Evolutionary conservation across 2,329 filamentous ascomycete genomes (phyloP).

Genomic region (Epichloe sibirici): DNA sequence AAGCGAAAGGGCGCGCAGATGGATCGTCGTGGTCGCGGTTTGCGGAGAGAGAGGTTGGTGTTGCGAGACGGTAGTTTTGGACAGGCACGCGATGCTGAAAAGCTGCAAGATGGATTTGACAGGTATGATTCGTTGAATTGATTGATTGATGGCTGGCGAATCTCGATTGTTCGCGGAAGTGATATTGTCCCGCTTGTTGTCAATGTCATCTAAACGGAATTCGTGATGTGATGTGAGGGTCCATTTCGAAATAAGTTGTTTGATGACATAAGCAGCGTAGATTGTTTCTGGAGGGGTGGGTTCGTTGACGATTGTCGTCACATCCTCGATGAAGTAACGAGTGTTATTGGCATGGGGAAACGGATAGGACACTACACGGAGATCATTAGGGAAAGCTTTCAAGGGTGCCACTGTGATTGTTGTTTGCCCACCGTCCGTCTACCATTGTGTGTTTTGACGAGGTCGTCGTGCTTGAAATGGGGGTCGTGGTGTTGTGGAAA

Average conservation of each 20-base stretch:
- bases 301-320: not conserved
- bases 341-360: not conserved
- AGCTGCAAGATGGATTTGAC: too few species aligned
- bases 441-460: not conserved
- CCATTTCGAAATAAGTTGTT: too few species aligned
- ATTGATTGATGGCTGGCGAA: too few species aligned
- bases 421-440: not conserved
- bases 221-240: too few species aligned
- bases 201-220: too few species aligned
- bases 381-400: too few species aligned
- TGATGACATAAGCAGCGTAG: constrained; percentile 55
- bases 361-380: not conserved
- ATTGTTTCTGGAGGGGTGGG: constrained; percentile 21
- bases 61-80: not conserved
- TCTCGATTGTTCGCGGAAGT: too few species aligned
- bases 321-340: not conserved
- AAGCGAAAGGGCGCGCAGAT: not conserved
- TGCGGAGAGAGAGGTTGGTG: not conserved
- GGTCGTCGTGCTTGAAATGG: not conserved
- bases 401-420: not conserved
- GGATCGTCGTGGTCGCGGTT: not conserved
- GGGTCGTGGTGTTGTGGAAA: not conserved
- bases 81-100: too few species aligned
- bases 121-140: too few species aligned
- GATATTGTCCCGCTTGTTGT: too few species aligned